Conservation (phyloP, 371 early-diverging fungal species). For the Mucor indicus region DNA sequence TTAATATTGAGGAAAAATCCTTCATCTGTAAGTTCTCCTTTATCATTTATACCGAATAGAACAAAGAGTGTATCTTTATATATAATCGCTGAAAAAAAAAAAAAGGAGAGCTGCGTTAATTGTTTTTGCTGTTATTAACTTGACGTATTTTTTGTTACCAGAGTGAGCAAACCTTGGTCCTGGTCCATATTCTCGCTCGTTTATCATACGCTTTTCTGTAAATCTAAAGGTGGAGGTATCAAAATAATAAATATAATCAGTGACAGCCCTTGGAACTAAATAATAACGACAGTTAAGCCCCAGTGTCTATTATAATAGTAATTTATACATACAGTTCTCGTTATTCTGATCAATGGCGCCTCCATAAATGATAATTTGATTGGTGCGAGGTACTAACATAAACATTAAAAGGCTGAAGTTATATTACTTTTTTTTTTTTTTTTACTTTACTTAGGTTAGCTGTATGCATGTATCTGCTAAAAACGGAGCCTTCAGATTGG, state of each 20-base stretch:
- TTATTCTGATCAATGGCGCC: constrained; percentile 13
- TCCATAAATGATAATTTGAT: constrained; percentile 16
- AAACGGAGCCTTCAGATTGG: constrained; percentile 3
- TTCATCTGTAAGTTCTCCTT: constrained; percentile 7
- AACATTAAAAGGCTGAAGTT: neutral
- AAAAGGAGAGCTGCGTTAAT: no score
- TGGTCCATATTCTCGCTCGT: neutral
- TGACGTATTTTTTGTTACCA: no score
- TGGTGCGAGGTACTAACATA: constrained; percentile 10
- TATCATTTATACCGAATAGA: constrained; percentile 14
- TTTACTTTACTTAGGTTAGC: constrained; percentile 10
- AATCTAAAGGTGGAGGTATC: neutral
- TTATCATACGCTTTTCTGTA: neutral
- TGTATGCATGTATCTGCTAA: constrained; percentile 11
- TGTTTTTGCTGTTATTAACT: no score
- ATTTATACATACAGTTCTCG: constrained; percentile 4
- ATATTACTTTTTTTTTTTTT: neutral
- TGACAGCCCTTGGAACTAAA: neutral
- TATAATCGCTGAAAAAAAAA: neutral
- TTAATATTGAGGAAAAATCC: constrained; percentile 5
- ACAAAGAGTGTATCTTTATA: constrained; percentile 5
- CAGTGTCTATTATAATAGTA: neutral
- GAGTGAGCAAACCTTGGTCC: neutral
- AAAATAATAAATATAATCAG: neutral
- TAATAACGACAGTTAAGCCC: no score